Evolutionary conservation across 2,329 filamentous ascomycete genomes (phyloP), one percentile per base, ranked within the genome.

Genomic region (Fragosphaeria purpurea): DNA sequence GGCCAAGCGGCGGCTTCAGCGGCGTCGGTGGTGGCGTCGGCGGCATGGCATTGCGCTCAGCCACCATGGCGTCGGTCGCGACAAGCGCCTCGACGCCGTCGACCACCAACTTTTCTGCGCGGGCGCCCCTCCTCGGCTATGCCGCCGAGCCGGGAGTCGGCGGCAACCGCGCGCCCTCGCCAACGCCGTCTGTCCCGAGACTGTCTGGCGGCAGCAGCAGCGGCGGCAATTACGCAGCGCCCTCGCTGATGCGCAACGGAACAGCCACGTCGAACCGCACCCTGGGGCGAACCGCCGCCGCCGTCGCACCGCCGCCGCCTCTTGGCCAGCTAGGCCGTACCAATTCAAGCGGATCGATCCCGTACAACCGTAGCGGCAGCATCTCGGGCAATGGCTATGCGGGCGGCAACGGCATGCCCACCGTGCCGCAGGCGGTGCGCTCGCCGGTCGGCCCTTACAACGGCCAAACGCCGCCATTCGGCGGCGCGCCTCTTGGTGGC

Each of bases 1-100:
- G 68, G 49, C 76, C 71, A 38, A 57, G 74, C 72, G 63, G 74
- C 68, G 47, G 76, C 71, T 22, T 22, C 22, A 22, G 22, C 22
- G 22, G 22, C 22, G 22, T 22, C 22, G 22, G 22, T 22, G 22
- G 22, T 22, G 22, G 22, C 22, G 22, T 22, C 22, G 22, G 22
- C 22, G 22, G 22, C 40, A 41, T 50, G 47, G 55, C 47, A 57
- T 68, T 53, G 70, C 67, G 59, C 61, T 71, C 43, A 53, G 64
- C 22, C 58, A 62, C 12, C 53, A 55, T n/a, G 66, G 62, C 41
- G 5, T 60, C 62, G 6, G 52, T 57, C 6, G 43, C 56, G 0
- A 60, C 50, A 35, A 51, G 39, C 42, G 41, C 41, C 6, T 46
- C 41, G 2, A 10, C 48, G 3, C 32, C 50, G 5, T 58, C 61